Conservation (phyloP, 2,329 filamentous ascomycete species). For the Fusarium palustre region DNA sequence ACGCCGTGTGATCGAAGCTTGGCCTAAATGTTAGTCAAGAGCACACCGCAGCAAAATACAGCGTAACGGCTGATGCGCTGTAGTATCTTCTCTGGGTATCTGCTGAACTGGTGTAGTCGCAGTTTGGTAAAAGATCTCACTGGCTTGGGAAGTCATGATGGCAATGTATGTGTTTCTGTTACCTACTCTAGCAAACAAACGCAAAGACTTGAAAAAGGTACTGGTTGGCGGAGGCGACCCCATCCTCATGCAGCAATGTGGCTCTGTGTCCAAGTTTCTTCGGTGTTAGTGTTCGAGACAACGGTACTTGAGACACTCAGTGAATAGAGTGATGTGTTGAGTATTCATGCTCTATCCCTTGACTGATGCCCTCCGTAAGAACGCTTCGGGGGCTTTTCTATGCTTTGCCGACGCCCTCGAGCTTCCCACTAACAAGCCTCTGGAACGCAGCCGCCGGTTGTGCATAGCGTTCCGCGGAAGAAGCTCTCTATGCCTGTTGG, state of each 20-base stretch:
- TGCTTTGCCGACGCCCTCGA: conserved; percentile 32
- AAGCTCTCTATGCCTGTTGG: conserved; percentile 28
- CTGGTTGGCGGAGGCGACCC: conserved; percentile 25
- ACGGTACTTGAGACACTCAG: conserved; percentile 30
- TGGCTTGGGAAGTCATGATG: neutral
- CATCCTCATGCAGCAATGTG: conserved; percentile 34
- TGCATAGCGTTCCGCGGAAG: conserved; percentile 31
- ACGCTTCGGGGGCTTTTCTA: conserved; percentile 16
- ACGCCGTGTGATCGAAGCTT: conserved; percentile 43
- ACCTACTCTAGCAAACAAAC: conserved; percentile 3
- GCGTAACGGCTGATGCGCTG: conserved; percentile 18
- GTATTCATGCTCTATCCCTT: conserved; percentile 32
- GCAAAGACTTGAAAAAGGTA: conserved; percentile 18
- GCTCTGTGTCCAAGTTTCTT: conserved; percentile 30
- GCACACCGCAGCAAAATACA: conserved; percentile 31
- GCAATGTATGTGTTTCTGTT: conserved; percentile 12
- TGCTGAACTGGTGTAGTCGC: neutral
- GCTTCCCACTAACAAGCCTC: conserved; percentile 29
- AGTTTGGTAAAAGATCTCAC: neutral
- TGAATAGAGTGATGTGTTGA: conserved; percentile 9
- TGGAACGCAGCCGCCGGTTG: conserved; percentile 36
- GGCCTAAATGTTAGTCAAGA: conserved; percentile 18
- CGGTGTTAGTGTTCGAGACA: conserved; percentile 34
- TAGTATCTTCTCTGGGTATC: conserved; percentile 8
- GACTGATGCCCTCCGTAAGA: conserved; percentile 15